Evolutionary conservation across 176 grass and related monocot species (phyloP), one percentile per base, ranked within the genome.

Genomic region (Sorghum bicolor): DNA sequence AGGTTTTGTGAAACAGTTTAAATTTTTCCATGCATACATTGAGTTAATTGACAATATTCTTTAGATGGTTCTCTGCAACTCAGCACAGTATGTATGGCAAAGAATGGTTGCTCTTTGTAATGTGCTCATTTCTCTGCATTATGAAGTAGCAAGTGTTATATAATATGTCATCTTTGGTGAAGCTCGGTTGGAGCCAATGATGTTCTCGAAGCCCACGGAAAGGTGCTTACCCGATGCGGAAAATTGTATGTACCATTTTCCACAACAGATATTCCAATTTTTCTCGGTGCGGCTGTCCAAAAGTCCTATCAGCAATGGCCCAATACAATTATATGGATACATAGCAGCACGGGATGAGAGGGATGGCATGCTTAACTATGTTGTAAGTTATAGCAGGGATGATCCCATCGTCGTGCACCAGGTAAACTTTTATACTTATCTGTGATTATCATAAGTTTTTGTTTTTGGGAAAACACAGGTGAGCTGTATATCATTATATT

Each of bases 161-260:
- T 17, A 17, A 29, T 72, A 28, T 72, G 24, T 47, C 5, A 16
- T 30, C 5, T 47, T 47, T 72, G 28, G 29, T 65, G 62, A 47
- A 72, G 70, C 71, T 74, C 71, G 6, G 41, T 50, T 74, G 26
- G 44, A 74, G 71, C 71, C 71, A 32, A 50, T 74, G 71, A 50
- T 10, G 71, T 58, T 76, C 11, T 76, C 26, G 2, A 7, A 72
- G 40, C 25, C 40, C 26, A 31, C 62, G 5, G 13, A 31, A 26
- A 33, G n/a, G n/a, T n/a, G n/a, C n/a, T n/a, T 34, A 10, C 64
- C 30, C 1, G 29, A 33, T 67, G 5, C 14, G 2, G 40, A 44
- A 14, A 1, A 14, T 28, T 45, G 69, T 6, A 45, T 15, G 11
- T 2, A 25, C 20, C 39, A 45, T 17, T 30, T 30, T 17, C 70